Percentiles rank a stretch among this genome's conserved stretches.
phyloP scores from a whole-genome alignment of 108 stramenopile genomes.

The Poteriospumella lacustris region DNA sequence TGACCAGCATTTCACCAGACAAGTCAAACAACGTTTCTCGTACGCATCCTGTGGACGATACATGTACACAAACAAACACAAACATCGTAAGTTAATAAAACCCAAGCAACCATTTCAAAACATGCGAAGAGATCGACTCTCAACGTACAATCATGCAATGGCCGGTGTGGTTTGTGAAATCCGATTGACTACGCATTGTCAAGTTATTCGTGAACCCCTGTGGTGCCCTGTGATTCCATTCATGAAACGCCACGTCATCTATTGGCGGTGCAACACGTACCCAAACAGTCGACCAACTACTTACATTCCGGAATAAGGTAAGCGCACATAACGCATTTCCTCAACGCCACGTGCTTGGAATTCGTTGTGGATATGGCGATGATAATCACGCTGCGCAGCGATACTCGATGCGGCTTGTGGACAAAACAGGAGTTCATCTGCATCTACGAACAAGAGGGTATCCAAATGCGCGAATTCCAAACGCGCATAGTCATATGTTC shows the following conservation, averaged over 20 bases:
- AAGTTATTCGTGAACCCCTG: not conserved
- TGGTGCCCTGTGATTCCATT: slow-evolving; percentile 13
- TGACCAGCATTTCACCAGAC: not conserved
- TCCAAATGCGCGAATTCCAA: not conserved
- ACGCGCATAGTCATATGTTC: slow-evolving; percentile 21
- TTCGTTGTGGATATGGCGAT: not conserved
- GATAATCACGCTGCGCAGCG: not conserved
- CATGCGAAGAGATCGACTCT: not conserved
- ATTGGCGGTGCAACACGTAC: too few species aligned
- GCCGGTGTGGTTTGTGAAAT: slow-evolving; percentile 4
- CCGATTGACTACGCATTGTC: not conserved
- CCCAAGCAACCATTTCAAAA: not conserved
- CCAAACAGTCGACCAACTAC: too few species aligned
- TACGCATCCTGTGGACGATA: not conserved
- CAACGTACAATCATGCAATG: slow-evolving; percentile 2
- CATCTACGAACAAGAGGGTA: not conserved
- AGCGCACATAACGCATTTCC: slow-evolving; percentile 7
- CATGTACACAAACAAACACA: not conserved
- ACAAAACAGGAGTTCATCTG: slow-evolving; percentile 6
- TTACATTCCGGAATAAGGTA: slow-evolving; percentile 24
- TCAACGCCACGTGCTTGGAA: not conserved
- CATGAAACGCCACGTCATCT: too few species aligned
- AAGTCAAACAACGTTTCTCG: not conserved
- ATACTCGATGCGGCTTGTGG: not conserved
- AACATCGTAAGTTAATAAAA: not conserved